Base-by-base conservation (phyloP, 208 protist genomes). In the Trichomonas gallinae region DNA sequence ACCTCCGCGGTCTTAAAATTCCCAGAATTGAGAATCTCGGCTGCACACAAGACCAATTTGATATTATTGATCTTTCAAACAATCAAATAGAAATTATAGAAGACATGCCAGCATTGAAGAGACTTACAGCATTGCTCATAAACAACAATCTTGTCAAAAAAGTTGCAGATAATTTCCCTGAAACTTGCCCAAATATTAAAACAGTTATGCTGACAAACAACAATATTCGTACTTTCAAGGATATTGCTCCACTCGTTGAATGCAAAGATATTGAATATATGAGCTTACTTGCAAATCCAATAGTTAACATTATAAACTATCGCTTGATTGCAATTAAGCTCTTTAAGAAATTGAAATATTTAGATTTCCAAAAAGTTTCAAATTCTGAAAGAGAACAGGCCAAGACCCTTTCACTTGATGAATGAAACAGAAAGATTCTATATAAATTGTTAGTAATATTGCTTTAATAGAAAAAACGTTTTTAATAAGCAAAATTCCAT, bases 51-150 rank as follows among this genome's bases (percentile, higher is more conserved):
- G 98, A 98, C 96, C 98, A 98, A 96, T 98, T 98, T 85, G 98
- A 98, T 97, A 91, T 97, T 10, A 98, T 98, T 49, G 98, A 98
- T 96, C 97, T 98, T 36, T 97, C 97, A 42, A 97, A 98, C 96
- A 98, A 98, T 97, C 97, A 98, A 45, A 98, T 98, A 31, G 96
- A 96, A 31, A 97, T 97, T 96, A 48, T 98, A 11, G 98, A 98
- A 36, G 98, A 98, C 87, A 98, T 98, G 93, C 97, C 98, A 21
- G 36, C 97, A 10, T 96, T 98, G 11, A 97, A 97, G n/a, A 89
- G 98, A 49, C 96, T 98, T n/a, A 97, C 97, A 72, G 97, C 97
- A n/a, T 82, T 98, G 2, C 96, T 98, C 3, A 40, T 98, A 21
- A 97, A 93, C 81, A 98, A 98, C 96, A 98, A 98, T 97, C 87